Conservation (phyloP, 306 rosid genomes). For the Cyclanthera cordifolia region DNA sequence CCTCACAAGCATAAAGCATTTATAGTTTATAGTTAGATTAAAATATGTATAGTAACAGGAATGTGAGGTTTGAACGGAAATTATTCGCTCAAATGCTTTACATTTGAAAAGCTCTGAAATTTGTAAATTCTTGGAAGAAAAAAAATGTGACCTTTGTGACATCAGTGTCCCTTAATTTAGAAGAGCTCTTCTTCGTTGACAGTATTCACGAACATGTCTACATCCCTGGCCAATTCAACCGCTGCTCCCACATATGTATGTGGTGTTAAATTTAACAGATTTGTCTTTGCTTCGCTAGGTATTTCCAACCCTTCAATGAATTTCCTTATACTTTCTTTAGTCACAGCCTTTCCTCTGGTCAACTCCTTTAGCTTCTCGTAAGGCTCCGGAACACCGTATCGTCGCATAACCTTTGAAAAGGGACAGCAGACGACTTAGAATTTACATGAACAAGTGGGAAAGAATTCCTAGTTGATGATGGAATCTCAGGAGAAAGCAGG, state of each 20-base stretch:
- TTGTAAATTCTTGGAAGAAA: background rate
- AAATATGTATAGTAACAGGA: too few species aligned
- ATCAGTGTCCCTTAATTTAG: background rate
- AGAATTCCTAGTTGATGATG: background rate
- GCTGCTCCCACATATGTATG: constrained; percentile 75
- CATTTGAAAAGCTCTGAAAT: background rate
- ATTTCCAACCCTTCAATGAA: constrained; percentile 64
- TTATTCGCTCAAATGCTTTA: background rate
- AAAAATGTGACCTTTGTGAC: constrained; percentile 1
- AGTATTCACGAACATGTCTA: constrained; percentile 30
- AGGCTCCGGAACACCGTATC: constrained; percentile 89
- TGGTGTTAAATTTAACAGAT: constrained; percentile 60
- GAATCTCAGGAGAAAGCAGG: background rate
- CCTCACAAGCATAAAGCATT: too few species aligned
- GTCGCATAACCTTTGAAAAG: constrained; percentile 63
- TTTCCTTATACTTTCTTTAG: constrained; percentile 55
- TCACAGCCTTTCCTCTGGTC: constrained; percentile 79
- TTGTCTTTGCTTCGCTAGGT: constrained; percentile 53
- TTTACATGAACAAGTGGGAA: background rate
- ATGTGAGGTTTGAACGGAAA: background rate
- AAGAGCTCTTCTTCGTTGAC: constrained; percentile 16
- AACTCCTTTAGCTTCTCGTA: constrained; percentile 79
- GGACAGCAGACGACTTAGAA: background rate
- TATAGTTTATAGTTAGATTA: background rate
- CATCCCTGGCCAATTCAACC: constrained; percentile 53